These are phyloP conservation scores for Pontederia crassipes DNA, from an alignment of 176 grass and related monocot species.

Conservation along the genomic window DNA sequence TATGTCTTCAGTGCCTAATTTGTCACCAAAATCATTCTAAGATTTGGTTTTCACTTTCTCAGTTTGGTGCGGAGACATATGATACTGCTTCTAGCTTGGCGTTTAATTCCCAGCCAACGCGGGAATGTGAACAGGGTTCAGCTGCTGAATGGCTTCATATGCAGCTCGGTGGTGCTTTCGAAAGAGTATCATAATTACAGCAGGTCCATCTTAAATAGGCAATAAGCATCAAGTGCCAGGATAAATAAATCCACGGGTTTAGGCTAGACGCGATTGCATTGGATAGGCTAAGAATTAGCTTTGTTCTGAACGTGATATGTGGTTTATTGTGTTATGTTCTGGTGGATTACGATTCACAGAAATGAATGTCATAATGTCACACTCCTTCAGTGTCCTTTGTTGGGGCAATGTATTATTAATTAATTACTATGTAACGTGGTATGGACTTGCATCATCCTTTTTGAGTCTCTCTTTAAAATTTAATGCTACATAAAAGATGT, in stretches of 20 bases:
- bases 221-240: background rate
- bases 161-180: constrained; percentile 11
- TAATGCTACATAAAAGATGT: too few species aligned
- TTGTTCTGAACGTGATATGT: too few species aligned
- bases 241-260: background rate
- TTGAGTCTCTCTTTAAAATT: too few species aligned
- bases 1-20: background rate
- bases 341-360: too few species aligned
- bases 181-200: constrained; percentile 12
- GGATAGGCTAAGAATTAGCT: too few species aligned
- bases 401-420: too few species aligned
- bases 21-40: background rate
- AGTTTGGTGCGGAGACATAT: constrained; percentile 14
- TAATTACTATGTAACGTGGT: too few species aligned
- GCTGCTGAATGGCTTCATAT: constrained; percentile 22
- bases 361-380: too few species aligned
- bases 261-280: background rate
- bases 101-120: constrained; percentile 1
- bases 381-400: too few species aligned
- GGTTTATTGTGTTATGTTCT: too few species aligned
- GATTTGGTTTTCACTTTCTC: background rate
- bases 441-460: too few species aligned
- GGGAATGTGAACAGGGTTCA: constrained; percentile 19
- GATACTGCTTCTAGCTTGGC: constrained; percentile 12
- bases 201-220: background rate